phyloP scores from a whole-genome alignment of 495 filamentous ascomycete species.

The Daldinia concentrica region DNA sequence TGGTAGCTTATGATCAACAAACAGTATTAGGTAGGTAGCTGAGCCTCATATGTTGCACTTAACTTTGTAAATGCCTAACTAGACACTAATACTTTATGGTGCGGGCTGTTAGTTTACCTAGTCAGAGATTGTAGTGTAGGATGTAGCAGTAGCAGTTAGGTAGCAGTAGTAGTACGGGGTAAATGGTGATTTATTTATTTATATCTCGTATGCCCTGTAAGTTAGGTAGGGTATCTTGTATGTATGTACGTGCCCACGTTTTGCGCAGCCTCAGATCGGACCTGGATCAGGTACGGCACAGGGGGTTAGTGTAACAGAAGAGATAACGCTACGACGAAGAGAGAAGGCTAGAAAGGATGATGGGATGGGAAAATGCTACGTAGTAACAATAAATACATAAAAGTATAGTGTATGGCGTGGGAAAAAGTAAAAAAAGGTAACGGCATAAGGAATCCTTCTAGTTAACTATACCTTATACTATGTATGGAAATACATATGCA shows the following conservation, averaged over 20 bases:
- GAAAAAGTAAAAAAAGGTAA: background rate
- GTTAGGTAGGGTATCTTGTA: too few species aligned
- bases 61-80: too few species aligned
- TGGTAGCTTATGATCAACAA: background rate
- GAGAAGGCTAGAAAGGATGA: too few species aligned
- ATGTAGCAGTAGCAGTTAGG: background rate
- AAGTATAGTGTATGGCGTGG: too few species aligned
- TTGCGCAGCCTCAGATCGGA: conserved; percentile 12
- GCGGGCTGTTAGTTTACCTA: background rate
- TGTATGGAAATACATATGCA: background rate
- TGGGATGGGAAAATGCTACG: too few species aligned
- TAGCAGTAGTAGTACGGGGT: too few species aligned
- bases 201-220: too few species aligned
- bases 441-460: background rate
- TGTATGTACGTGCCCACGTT: background rate
- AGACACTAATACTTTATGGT: too few species aligned
- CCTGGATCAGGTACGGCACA: background rate
- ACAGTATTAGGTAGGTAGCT: background rate
- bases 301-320: conserved; percentile 1
- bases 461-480: too few species aligned
- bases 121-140: background rate
- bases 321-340: background rate
- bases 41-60: background rate
- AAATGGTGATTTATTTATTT: too few species aligned
- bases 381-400: too few species aligned